Evolutionary conservation across 805 yeast genomes (phyloP), one percentile per base, ranked within the genome.

Genomic region (Pichia ethanolica): DNA sequence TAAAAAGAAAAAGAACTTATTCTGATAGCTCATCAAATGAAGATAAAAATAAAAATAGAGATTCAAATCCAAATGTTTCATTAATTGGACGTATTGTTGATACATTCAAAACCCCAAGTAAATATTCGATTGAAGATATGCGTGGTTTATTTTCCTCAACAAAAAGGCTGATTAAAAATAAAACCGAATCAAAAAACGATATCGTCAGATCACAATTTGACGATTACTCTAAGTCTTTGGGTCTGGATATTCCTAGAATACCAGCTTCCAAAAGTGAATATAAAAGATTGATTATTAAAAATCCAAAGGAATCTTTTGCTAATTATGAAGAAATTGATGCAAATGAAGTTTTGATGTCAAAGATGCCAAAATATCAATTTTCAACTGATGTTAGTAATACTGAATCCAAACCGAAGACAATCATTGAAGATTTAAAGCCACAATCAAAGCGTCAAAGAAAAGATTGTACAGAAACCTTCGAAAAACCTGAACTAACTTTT

Each of bases 71-170:
- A 30, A 39, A 47, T 7, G n/a, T 27, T 25, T 50, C 54, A 7
- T 35, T 47, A 7, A 42, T 52, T 38, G 53, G 55, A 14, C 39
- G 44, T 13, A 40, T 48, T 25, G 53, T 50, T n/a, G 51, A 56
- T 40, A 50, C 66, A 20, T 55, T 59, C 36, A 57, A 57, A 40
- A 39, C 48, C 11, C 56, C 60, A 46, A 49, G 56, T 35, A 54
- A 54, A 37, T 54, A 55, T 45, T 51, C 60, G 3, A 39, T 58
- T 37, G 69, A 64, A 44, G 54, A 49, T 30, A 59, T 63, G 5
- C 43, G 60, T n/a, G 71, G 71, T 1, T 56, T 66, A 13, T 66
- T 66, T 40, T 58, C 70, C 5, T 51, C 58, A 13, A 52, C 58
- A 5, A 40, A 43, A 35, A 40, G 50, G 6, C 20, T 27, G 3